Conservation (phyloP, 2,329 filamentous ascomycete genomes). For the Ophiostoma sp. region DNA sequence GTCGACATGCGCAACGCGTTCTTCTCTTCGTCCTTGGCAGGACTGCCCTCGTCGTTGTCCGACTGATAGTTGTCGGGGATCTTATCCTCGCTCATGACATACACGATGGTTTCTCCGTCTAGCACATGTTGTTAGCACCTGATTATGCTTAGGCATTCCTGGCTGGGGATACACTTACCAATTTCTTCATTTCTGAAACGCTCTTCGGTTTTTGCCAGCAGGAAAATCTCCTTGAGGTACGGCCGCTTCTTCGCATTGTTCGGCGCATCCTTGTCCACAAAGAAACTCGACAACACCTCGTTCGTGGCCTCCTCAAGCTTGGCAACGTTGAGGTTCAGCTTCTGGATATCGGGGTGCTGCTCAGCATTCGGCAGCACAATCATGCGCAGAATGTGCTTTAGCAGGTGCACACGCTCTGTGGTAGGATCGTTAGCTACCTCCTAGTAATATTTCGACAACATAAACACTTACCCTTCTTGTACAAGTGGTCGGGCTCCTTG, state of each 20-base stretch:
- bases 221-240: conserved; percentile 57
- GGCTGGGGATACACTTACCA: conserved; percentile 40
- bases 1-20: conserved; percentile 32
- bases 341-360: conserved; percentile 50
- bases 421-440: conserved; percentile 20
- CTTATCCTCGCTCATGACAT: conserved; percentile 51
- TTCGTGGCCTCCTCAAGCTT: conserved; percentile 55
- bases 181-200: conserved; percentile 52
- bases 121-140: background rate
- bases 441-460: background rate
- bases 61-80: conserved; percentile 44
- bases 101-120: conserved; percentile 47
- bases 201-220: conserved; percentile 53
- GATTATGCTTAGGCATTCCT: background rate
- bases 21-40: conserved; percentile 43
- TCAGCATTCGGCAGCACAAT: conserved; percentile 46
- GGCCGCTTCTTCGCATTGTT: conserved; percentile 52
- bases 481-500: conserved; percentile 68
- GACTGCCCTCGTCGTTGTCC: conserved; percentile 42
- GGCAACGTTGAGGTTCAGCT: conserved; percentile 48
- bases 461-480: conserved; percentile 55
- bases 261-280: conserved; percentile 49
- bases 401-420: conserved; percentile 53
- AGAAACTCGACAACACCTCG: conserved; percentile 55
- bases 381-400: conserved; percentile 57